Evolutionary conservation across 768 basidiomycete species (phyloP).

Genomic region (Myochromella boudieri): DNA sequence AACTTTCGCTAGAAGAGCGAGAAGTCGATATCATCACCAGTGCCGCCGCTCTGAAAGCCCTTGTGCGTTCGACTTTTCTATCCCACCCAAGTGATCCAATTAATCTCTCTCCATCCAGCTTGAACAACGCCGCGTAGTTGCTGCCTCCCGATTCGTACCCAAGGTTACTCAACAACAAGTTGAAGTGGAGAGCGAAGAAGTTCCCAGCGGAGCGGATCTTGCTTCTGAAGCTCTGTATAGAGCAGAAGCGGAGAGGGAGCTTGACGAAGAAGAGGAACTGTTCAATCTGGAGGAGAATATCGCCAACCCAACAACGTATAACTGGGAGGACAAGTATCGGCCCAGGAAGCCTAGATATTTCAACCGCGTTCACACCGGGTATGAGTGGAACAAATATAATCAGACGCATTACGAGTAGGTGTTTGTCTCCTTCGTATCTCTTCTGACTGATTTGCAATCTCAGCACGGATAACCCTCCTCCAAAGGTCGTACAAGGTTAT

Average conservation of each 20-base stretch:
- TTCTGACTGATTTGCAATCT: slow-evolving; percentile 17
- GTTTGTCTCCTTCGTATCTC: slow-evolving; percentile 1
- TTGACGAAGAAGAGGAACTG: slow-evolving; percentile 95
- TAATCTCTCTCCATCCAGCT: slow-evolving; percentile 47
- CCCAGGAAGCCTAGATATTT: slow-evolving; percentile 98
- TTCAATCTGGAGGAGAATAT: slow-evolving; percentile 94
- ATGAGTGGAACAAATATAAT: slow-evolving; percentile 99
- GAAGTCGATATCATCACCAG: slow-evolving; percentile 77
- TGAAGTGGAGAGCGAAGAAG: slow-evolving; percentile 57
- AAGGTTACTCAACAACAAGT: slow-evolving; percentile 64
- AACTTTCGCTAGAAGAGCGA: slow-evolving; percentile 73
- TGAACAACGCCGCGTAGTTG: slow-evolving; percentile 75
- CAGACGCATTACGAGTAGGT: slow-evolving; percentile 99
- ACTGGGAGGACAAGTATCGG: slow-evolving; percentile 98
- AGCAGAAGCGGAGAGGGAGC: slow-evolving; percentile 87
- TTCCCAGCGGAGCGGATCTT: slow-evolving; percentile 66
- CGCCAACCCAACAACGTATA: slow-evolving; percentile 79
- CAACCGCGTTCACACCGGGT: slow-evolving; percentile 98
- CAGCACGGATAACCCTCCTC: slow-evolving; percentile 97
- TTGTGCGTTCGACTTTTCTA: slow-evolving; percentile 50
- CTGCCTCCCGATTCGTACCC: slow-evolving; percentile 85
- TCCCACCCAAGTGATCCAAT: not conserved
- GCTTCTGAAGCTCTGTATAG: slow-evolving; percentile 90
- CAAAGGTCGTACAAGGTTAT: slow-evolving; percentile 99
- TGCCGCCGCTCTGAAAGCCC: slow-evolving; percentile 55